These are phyloP conservation scores for Podila verticillata DNA, from an alignment of 192 early-diverging fungal genomes.

Conservation along the genomic window DNA sequence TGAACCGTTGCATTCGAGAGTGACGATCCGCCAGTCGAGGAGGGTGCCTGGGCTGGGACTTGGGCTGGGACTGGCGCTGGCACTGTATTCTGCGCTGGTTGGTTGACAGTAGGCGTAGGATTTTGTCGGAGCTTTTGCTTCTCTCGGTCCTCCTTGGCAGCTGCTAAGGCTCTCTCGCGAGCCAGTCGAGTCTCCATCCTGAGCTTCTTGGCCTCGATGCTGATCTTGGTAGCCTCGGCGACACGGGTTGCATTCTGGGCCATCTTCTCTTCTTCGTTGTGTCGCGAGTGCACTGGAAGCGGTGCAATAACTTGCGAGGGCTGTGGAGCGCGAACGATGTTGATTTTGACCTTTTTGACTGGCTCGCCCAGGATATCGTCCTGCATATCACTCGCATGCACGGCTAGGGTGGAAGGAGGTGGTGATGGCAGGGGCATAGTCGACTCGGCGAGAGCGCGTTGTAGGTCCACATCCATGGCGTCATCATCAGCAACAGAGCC, in stretches of 20 bases:
- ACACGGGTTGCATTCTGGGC: slow-evolving; percentile 24
- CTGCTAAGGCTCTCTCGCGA: slow-evolving; percentile 30
- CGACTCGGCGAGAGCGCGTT: slow-evolving; percentile 25
- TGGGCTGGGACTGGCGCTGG: no score
- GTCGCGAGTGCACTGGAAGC: slow-evolving; percentile 24
- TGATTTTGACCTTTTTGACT: slow-evolving; percentile 44
- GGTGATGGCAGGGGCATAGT: not conserved
- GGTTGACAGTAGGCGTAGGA: no score
- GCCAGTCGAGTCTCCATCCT: slow-evolving; percentile 28
- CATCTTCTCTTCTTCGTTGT: slow-evolving; percentile 18
- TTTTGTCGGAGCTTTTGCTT: no score
- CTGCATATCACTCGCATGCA: no score
- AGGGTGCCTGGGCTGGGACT: no score
- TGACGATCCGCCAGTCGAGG: no score
- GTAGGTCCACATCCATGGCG: slow-evolving; percentile 21
- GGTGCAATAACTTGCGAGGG: slow-evolving; percentile 3
- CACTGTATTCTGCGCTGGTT: no score
- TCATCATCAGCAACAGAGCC: slow-evolving; percentile 11
- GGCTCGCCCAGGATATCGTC: not conserved
- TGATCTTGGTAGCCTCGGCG: slow-evolving; percentile 20
- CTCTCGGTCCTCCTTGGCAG: slow-evolving; percentile 37
- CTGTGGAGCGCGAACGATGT: slow-evolving; percentile 19
- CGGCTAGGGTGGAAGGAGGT: not conserved
- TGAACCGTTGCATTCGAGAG: slow-evolving; percentile 12
- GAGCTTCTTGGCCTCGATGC: slow-evolving; percentile 20